Percentiles rank a stretch among this genome's conserved stretches.
Conservation (phyloP, 2,329 filamentous ascomycete genomes). For the Knufia fluminis region DNA sequence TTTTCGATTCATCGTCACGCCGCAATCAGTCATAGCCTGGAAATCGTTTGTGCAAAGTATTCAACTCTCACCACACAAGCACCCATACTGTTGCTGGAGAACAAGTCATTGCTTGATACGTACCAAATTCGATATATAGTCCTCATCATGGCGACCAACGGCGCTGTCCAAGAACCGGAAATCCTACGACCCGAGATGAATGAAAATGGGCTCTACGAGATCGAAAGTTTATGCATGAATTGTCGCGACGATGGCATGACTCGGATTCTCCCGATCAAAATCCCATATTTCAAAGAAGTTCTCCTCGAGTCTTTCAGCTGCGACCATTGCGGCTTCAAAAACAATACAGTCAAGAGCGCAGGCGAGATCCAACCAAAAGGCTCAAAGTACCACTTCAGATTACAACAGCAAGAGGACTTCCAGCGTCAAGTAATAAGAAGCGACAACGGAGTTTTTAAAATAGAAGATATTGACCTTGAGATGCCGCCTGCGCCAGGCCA, state of each 20-base stretch:
- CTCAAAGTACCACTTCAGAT: conserved; percentile 68
- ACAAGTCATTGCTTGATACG: too few species aligned
- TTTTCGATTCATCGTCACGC: too few species aligned
- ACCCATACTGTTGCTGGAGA: too few species aligned
- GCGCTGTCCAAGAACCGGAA: conserved; percentile 14
- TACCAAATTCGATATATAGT: too few species aligned
- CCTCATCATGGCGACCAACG: conserved; percentile 6
- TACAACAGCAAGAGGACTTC: conserved; percentile 65
- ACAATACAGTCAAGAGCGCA: conserved; percentile 89
- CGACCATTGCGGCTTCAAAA: conserved; percentile 77
- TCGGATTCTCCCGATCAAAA: conserved; percentile 76
- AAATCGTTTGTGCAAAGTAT: too few species aligned
- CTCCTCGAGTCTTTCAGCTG: conserved; percentile 96
- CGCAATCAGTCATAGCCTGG: conserved; percentile 11
- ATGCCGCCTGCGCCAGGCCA: conserved; percentile 85
- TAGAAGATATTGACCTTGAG: conserved; percentile 88
- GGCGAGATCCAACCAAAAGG: conserved; percentile 87
- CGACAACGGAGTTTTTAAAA: conserved; percentile 73
- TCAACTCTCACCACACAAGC: too few species aligned
- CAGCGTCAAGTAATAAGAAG: conserved; percentile 85
- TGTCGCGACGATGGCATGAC: conserved; percentile 76
- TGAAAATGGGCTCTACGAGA: conserved; percentile 32
- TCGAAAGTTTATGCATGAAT: conserved; percentile 77
- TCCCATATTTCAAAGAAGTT: conserved; percentile 95
- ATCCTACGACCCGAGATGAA: conserved; percentile 12